Percentiles rank a stretch among this genome's conserved stretches.
These are phyloP conservation scores for Taphrina pruni DNA, from an alignment of 1,139 yeast genomes.

Conservation along the genomic window DNA sequence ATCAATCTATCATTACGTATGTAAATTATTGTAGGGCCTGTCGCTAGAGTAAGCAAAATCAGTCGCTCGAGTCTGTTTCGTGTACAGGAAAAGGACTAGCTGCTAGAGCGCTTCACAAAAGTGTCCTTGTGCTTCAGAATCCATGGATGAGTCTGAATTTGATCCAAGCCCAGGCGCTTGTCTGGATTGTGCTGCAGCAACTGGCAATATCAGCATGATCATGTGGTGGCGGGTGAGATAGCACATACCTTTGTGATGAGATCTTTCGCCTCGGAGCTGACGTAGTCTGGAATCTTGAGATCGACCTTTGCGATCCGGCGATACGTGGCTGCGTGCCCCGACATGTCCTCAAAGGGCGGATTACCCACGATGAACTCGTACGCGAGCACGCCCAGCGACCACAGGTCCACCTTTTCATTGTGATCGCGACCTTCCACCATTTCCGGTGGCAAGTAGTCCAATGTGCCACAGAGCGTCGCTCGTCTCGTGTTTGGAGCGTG, in stretches of 20 bases:
- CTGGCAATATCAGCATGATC: slow-evolving; percentile 40
- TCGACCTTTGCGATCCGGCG: slow-evolving; percentile 79
- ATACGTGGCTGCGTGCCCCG: slow-evolving; percentile 71
- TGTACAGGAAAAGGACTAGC: not conserved
- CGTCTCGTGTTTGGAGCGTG: slow-evolving; percentile 63
- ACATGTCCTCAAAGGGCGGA: slow-evolving; percentile 85
- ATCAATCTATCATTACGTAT: not conserved
- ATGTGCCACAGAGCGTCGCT: slow-evolving; percentile 89
- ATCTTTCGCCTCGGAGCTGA: slow-evolving; percentile 77
- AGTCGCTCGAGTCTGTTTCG: too few species aligned
- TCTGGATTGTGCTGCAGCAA: slow-evolving; percentile 72
- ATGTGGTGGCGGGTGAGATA: not conserved
- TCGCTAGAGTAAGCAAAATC: not conserved
- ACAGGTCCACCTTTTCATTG: slow-evolving; percentile 78
- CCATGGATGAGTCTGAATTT: slow-evolving; percentile 83
- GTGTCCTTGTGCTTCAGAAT: slow-evolving; percentile 61
- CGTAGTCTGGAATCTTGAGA: slow-evolving; percentile 69
- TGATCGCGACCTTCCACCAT: slow-evolving; percentile 86
- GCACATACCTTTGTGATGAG: slow-evolving; percentile 58
- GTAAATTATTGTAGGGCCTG: slow-evolving; percentile 4
- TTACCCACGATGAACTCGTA: slow-evolving; percentile 86
- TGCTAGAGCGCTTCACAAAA: slow-evolving; percentile 37
- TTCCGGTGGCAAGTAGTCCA: slow-evolving; percentile 94
- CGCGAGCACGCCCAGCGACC: slow-evolving; percentile 90
- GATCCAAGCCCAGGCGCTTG: slow-evolving; percentile 64